These are phyloP conservation scores for Vitis vinifera DNA, from an alignment of 164 flowering plant species.

Conservation along the genomic window DNA sequence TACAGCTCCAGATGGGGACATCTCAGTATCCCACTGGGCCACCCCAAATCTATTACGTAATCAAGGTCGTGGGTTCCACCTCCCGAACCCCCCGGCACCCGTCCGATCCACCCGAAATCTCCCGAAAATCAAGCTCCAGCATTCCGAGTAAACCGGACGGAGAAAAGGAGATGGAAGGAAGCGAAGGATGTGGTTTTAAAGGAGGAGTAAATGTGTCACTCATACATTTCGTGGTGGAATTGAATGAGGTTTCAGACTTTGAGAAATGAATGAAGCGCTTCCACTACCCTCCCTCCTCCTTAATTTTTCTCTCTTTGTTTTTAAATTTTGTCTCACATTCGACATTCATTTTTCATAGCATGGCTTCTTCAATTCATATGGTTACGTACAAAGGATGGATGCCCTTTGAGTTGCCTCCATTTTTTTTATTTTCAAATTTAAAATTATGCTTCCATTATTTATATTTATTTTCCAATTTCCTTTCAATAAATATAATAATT, in stretches of 20 bases:
- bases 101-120: conserved; percentile 9
- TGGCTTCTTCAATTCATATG: not conserved
- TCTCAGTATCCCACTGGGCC: conserved; percentile 19
- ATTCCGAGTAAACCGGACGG: not conserved
- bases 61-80: conserved; percentile 19
- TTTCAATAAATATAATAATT: no score
- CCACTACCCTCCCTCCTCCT: conserved; percentile 13
- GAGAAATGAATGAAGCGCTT: conserved; percentile 10
- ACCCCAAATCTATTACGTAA: conserved; percentile 21
- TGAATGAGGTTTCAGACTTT: conserved; percentile 28
- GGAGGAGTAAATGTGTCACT: conserved; percentile 22
- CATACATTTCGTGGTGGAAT: conserved; percentile 36
- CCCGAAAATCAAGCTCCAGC: not conserved
- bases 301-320: conserved; percentile 15
- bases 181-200: not conserved
- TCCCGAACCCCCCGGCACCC: not conserved
- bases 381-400: not conserved
- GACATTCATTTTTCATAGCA: not conserved
- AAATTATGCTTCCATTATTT: no score
- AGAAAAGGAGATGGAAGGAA: not conserved
- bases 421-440: no score
- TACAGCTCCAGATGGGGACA: conserved; percentile 18
- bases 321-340: conserved; percentile 31
- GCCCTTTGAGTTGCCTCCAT: not conserved
- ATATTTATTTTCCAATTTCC: no score